phyloP scores from a whole-genome alignment of 169 alveolate species.

The Cyclospora cayetanensis region DNA sequence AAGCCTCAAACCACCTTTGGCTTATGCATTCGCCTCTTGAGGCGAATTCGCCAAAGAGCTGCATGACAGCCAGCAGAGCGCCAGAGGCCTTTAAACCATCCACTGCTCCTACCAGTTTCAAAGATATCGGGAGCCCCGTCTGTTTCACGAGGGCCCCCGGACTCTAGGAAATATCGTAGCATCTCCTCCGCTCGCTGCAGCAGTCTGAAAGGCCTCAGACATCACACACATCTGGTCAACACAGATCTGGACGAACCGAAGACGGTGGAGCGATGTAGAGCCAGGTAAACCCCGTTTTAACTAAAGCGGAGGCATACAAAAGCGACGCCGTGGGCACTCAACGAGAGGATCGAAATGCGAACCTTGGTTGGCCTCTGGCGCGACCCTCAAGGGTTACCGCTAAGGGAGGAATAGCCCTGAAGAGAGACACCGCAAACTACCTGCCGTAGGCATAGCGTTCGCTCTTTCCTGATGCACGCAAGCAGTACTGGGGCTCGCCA shows the following conservation, averaged over 20 bases:
- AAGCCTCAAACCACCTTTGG: neutral
- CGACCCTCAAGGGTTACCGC: neutral
- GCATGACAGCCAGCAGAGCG: neutral
- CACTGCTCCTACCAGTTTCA: neutral
- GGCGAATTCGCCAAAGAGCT: neutral
- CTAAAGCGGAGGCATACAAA: too few species aligned
- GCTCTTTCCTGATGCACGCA: too few species aligned
- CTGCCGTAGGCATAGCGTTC: too few species aligned
- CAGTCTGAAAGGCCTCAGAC: neutral
- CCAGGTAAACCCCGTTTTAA: too few species aligned
- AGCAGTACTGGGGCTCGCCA: neutral
- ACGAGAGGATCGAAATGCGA: neutral
- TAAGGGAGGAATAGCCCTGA: neutral
- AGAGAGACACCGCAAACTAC: too few species aligned
- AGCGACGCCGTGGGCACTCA: too few species aligned
- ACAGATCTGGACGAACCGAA: too few species aligned
- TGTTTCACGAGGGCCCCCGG: neutral
- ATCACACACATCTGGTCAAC: too few species aligned
- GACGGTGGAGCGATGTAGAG: too few species aligned
- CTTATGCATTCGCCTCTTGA: neutral
- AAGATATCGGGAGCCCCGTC: neutral
- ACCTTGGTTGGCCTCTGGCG: neutral
- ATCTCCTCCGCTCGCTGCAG: constrained; percentile 3
- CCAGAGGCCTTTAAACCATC: neutral
- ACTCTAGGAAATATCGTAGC: neutral